Evolutionary conservation across 2,329 filamentous ascomycete genomes (phyloP).

Genomic region (Proliferodiscus dingleyae): DNA sequence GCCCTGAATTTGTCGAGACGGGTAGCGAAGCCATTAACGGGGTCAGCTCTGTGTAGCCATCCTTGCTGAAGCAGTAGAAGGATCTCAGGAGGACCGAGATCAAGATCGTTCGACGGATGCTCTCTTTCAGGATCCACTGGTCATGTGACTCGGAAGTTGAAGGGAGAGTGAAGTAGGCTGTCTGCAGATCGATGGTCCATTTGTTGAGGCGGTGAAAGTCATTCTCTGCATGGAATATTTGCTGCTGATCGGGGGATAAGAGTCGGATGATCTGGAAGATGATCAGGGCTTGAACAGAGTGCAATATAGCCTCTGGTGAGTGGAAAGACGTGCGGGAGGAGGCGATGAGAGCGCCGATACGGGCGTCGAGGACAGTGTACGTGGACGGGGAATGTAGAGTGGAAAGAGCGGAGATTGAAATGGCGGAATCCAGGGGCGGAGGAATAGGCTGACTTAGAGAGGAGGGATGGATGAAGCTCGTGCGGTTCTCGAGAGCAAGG

Average conservation of each 20-base stretch:
- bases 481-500: neutral
- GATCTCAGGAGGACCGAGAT: slow-evolving; percentile 17
- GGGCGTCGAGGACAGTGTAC: slow-evolving; percentile 22
- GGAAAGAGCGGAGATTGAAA: neutral
- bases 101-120: slow-evolving; percentile 28
- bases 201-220: neutral
- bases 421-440: neutral
- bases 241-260: neutral
- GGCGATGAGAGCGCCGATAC: slow-evolving; percentile 8
- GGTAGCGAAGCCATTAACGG: slow-evolving; percentile 11
- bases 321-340: neutral
- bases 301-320: neutral
- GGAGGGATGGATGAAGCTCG: neutral
- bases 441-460: neutral
- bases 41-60: slow-evolving; percentile 12
- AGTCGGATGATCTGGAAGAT: slow-evolving; percentile 1
- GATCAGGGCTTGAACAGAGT: slow-evolving; percentile 1
- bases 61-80: slow-evolving; percentile 10
- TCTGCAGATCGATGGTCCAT: slow-evolving; percentile 1
- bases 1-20: slow-evolving; percentile 7
- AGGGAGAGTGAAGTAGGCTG: slow-evolving; percentile 1
- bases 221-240: neutral
- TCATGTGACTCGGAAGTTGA: neutral
- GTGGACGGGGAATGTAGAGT: slow-evolving; percentile 1
- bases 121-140: slow-evolving; percentile 33